Conservation (phyloP, 805 yeast species). For the Maudiozyma bulderi region DNA sequence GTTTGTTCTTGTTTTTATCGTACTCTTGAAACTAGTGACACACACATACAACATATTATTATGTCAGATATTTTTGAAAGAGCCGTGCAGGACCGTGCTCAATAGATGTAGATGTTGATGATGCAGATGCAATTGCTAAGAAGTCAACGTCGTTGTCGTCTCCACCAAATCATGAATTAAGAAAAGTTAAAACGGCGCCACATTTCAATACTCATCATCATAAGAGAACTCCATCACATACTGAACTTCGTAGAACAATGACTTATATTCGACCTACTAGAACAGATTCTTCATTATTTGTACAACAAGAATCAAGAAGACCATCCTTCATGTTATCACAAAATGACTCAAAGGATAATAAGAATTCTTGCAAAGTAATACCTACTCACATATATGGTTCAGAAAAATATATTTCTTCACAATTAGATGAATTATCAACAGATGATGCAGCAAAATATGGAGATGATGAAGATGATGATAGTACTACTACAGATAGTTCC, state of each 20-base stretch:
- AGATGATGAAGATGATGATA: background rate
- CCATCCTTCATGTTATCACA: background rate
- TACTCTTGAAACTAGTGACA: no score
- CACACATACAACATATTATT: background rate
- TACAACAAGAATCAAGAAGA: constrained; percentile 8
- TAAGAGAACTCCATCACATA: background rate
- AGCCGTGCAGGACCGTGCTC: constrained; percentile 22
- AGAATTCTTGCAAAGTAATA: constrained; percentile 11
- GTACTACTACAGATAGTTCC: background rate
- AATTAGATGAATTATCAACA: constrained; percentile 18
- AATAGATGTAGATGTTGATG: constrained; percentile 19
- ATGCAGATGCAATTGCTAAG: constrained; percentile 1
- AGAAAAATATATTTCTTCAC: constrained; percentile 22
- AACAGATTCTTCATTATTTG: constrained; percentile 8
- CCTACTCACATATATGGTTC: constrained; percentile 25
- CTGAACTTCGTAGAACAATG: background rate
- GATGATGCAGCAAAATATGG: background rate
- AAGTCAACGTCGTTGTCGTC: background rate
- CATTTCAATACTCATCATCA: background rate
- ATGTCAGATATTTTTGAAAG: constrained; percentile 19
- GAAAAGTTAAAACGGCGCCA: constrained; percentile 5
- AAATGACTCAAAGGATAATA: background rate
- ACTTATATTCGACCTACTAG: constrained; percentile 1
- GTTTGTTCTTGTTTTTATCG: no score
- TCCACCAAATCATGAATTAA: background rate